Evolutionary conservation across 2,329 filamentous ascomycete species (phyloP).

Genomic region (Pseudogymnoascus sp.): DNA sequence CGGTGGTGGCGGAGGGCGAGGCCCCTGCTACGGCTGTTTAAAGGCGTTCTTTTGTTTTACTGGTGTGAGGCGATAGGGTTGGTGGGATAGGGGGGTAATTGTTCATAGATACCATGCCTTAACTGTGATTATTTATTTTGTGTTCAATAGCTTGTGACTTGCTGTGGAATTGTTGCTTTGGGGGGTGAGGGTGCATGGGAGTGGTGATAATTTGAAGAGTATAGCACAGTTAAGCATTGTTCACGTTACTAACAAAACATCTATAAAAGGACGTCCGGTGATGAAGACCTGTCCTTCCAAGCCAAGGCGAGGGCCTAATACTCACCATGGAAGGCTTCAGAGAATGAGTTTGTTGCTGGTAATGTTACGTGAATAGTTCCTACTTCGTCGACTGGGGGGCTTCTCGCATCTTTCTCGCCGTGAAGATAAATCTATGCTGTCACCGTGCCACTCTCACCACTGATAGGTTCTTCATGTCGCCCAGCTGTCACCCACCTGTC

Average conservation of each 20-base stretch:
- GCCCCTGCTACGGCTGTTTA: constrained; percentile 2
- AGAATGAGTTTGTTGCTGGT: too few relatives aligned
- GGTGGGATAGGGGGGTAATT: constrained; percentile 1
- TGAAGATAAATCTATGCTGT: not conserved
- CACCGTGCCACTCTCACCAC: not conserved
- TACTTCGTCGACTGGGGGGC: not conserved
- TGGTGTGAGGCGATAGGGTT: not conserved
- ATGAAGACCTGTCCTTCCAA: too few relatives aligned
- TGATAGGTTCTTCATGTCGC: not conserved
- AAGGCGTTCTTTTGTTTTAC: not conserved
- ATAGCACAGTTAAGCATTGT: too few relatives aligned
- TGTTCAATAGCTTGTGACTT: not conserved
- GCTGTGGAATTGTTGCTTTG: not conserved
- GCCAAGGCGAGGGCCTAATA: too few relatives aligned
- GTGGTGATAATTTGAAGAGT: too few relatives aligned
- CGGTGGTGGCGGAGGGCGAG: constrained; percentile 84
- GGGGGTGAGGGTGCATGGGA: not conserved
- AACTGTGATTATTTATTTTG: constrained; percentile 1
- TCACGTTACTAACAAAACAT: too few relatives aligned
- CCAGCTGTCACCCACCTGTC: not conserved
- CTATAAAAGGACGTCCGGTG: too few relatives aligned
- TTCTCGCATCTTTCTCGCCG: not conserved
- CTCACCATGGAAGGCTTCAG: too few relatives aligned
- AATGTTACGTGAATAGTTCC: too few relatives aligned
- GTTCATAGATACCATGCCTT: constrained; percentile 4